Evolutionary conservation across 768 basidiomycete species (phyloP).

Genomic region (Pisolithus microcarpus): DNA sequence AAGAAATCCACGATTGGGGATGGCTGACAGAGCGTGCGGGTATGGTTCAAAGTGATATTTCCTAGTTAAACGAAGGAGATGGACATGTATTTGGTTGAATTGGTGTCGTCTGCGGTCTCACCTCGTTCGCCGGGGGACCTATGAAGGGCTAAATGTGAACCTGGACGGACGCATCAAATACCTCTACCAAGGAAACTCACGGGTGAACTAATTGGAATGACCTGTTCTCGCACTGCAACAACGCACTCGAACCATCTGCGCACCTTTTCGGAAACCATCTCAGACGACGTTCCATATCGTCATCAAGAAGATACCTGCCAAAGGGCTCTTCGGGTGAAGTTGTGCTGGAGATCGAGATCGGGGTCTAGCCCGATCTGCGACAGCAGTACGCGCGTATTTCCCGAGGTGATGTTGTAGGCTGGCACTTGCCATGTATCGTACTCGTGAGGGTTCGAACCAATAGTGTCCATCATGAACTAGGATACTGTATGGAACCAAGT

Average conservation of each 20-base stretch:
- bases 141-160: neutral
- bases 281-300: neutral
- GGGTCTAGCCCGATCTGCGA: constrained; percentile 12
- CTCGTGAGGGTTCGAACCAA: neutral
- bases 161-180: neutral
- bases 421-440: constrained; percentile 25
- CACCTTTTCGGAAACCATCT: constrained; percentile 41
- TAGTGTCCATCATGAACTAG: too few species aligned
- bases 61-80: neutral
- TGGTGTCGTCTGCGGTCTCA: neutral
- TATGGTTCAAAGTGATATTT: constrained; percentile 6
- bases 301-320: constrained; percentile 35
- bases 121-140: constrained; percentile 2
- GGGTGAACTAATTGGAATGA: constrained; percentile 47
- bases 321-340: constrained; percentile 50
- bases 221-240: constrained; percentile 68
- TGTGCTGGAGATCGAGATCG: constrained; percentile 25
- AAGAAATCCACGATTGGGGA: constrained; percentile 68
- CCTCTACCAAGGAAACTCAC: constrained; percentile 25
- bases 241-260: constrained; percentile 61
- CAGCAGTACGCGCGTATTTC: constrained; percentile 5
- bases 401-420: constrained; percentile 21
- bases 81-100: neutral
- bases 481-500: too few species aligned
- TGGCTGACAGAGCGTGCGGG: constrained; percentile 41